Evolutionary conservation across 768 basidiomycete species (phyloP), one percentile per base, ranked within the genome.

Genomic region (Psilocybe azurescens): DNA sequence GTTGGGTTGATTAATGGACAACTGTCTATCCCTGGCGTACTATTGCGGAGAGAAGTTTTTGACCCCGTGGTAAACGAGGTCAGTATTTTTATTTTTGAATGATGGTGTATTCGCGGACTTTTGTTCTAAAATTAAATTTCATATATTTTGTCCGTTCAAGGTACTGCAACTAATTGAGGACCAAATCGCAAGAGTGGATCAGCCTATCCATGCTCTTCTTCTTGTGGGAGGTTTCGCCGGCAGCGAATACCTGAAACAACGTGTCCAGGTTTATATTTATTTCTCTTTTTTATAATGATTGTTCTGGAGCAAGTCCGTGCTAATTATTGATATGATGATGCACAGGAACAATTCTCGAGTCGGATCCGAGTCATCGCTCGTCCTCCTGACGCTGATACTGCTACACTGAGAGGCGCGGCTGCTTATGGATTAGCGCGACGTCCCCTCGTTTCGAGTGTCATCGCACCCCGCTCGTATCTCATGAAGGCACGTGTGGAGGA

Each of bases 141-240:
- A 20, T 61, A 49, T 49, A 59, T 46, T 46, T n/a, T 33, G 24
- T 59, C 65, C 30, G 64, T 47, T 44, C 6, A 69, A 94, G 90
- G 93, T 93, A 33, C 76, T 95, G 28, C 83, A 86, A 24, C 81
- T 94, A 68, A 87, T 95, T 67, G 91, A 93, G 67, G 88, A 89
- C 20, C 93, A 94, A 75, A 78, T 87, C 54, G 77, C 77, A 64
- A 85, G 82, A 72, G 81, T 89, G 55, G 83, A 89, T 70, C 89
- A 91, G 70, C 79, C 79, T 50, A 85, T 95, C 71, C 87, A 95
- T 80, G 94, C 93, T 8, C 77, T 96, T 55, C 85, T 96, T 66
- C 86, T 95, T 69, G 93, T 96, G 72, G 94, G 94, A 75, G 94
- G 94, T 57, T 96, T 96, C 74, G 89, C 89, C 53, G 91, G 89